A percentile compares a stretch with the other conserved stretches of the same genome.
phyloP scores from a whole-genome alignment of 2,329 filamentous ascomycete species.

The Trichoderma koningiopsis region DNA sequence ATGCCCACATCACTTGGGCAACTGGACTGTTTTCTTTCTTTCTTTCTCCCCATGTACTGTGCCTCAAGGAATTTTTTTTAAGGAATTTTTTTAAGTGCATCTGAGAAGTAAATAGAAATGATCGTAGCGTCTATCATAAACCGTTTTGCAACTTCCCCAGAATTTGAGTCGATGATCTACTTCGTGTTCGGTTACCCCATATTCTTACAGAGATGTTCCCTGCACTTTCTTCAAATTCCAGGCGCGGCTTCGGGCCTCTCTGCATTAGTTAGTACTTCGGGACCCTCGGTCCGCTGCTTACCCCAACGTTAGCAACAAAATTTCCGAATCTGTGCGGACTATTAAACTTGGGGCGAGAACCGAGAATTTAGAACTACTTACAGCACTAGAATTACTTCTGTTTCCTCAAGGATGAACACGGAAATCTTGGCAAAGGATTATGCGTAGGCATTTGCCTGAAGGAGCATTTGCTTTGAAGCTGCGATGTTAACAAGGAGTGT shows the following conservation, averaged over 20 bases:
- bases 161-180: background rate
- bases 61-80: background rate
- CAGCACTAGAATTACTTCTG: background rate
- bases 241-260: conserved; percentile 12
- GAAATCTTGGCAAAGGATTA: background rate
- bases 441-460: background rate
- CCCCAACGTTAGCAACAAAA: background rate
- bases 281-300: conserved; percentile 12
- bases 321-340: background rate
- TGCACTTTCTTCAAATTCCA: conserved; percentile 11
- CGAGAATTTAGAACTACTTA: background rate
- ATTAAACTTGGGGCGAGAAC: background rate
- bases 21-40: background rate
- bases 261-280: conserved; percentile 19
- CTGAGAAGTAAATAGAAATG: background rate
- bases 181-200: background rate
- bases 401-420: background rate
- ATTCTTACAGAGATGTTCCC: conserved; percentile 15
- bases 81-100: background rate
- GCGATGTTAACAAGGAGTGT: background rate
- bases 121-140: background rate
- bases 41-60: background rate
- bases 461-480: background rate
- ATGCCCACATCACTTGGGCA: background rate
- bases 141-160: background rate